These are phyloP conservation scores for Wickerhamomyces queroliae DNA, from an alignment of 805 yeast genomes.

Conservation along the genomic window DNA sequence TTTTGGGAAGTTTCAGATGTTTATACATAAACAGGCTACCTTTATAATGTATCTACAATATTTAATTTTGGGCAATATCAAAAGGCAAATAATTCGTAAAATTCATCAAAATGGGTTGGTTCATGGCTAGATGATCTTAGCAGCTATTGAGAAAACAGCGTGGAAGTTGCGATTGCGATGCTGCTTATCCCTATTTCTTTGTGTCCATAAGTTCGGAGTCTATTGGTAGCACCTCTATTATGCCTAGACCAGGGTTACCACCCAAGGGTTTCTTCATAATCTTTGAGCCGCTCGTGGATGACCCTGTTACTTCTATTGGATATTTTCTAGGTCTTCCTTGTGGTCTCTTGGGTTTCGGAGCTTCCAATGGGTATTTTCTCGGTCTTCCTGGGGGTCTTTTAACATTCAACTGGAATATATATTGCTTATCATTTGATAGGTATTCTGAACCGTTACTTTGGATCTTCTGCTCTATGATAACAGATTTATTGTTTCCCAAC, in stretches of 20 bases:
- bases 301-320: conserved; percentile 10
- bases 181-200: too few relatives aligned
- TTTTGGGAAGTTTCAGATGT: too few relatives aligned
- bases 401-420: conserved; percentile 15
- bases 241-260: background rate
- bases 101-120: too few relatives aligned
- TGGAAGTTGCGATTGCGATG: too few relatives aligned
- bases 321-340: conserved; percentile 24
- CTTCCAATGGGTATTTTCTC: conserved; percentile 41
- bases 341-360: conserved; percentile 30
- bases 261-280: background rate
- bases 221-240: too few relatives aligned
- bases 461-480: conserved; percentile 19
- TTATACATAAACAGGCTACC: too few relatives aligned
- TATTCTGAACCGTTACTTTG: conserved; percentile 2
- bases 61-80: too few relatives aligned
- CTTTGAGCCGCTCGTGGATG: background rate
- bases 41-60: too few relatives aligned
- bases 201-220: background rate
- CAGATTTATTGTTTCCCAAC: conserved; percentile 4
- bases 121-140: too few relatives aligned
- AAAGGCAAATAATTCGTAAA: too few relatives aligned
- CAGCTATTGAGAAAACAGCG: too few relatives aligned
- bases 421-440: conserved; percentile 9
- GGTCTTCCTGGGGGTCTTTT: conserved; percentile 46